Evolutionary conservation across 768 basidiomycete genomes (phyloP), one percentile per base, ranked within the genome.

Genomic region (Pleurotus citrinopileatus): DNA sequence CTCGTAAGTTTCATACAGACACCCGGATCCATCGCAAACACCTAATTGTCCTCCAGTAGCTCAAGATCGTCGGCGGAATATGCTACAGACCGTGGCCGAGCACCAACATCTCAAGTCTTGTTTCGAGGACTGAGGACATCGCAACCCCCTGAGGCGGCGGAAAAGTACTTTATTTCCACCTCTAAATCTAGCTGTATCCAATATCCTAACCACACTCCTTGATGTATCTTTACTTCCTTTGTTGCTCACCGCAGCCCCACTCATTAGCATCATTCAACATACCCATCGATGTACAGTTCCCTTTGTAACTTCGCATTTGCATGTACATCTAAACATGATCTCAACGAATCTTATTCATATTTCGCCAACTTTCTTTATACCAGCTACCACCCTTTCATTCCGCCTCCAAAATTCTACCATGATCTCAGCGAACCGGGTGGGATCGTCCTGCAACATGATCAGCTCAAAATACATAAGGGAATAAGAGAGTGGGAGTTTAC

Each of bases 321-420:
- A n/a, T n/a, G 40, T 40, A 44, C 19, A 44, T 44, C n/a, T 5
- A 36, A 9, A n/a, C 28, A 3, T 47, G 13, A 10, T 20, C 42
- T 19, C 13, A n/a, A n/a, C n/a, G n/a, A n/a, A 15, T 51, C 7
- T 36, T 22, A 22, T 19, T 54, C 65, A 79, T 53, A 64, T 56
- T 42, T 82, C 80, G 19, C 81, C 81, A 2, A 83, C 79, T 58
- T 76, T 80, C 70, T 77, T 83, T 0, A 90, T 76, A 0, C 85
- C 81, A 22, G 81, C 68, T 48, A 84, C 63, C 3, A 86, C 78
- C 9, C 82, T 68, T 60, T 94, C 93, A 65, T 99, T 97, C 54
- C 95, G 72, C 63, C 77, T 82, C 94, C 94, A 97, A 65, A 98
- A 99, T 51, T 91, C 88, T 3, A 91, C 80, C 53, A 98, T 62